Evolutionary conservation across 2,329 filamentous ascomycete species (phyloP), one percentile per base, ranked within the genome.

Genomic region (Hymenoscyphus infarciens): DNA sequence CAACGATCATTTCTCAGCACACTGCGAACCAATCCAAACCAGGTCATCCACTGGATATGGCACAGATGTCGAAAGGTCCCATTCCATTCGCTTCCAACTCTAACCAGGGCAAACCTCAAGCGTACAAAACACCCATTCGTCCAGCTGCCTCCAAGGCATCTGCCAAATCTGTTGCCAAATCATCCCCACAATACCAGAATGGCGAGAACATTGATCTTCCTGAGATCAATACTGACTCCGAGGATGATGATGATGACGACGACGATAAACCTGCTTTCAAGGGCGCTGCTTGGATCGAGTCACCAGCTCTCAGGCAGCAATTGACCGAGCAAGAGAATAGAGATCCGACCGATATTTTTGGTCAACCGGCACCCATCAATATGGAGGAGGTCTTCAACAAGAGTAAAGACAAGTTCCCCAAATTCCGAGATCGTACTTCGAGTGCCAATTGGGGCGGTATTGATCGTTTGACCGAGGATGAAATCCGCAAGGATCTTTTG

Each of bases 381-480:
- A 95, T 99, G 88, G 96, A 99, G 72, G 93, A 98, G 74, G 92
- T 97, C 35, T 99, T 99, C 77, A 89, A 84, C 76, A 91, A 92
- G 75, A 93, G 90, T 76, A 92, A 92, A 75, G 92, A 94, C 61
- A 81, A 89, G 67, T 87, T 90, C 75, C 90, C 91, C 80, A 91
- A 92, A 73, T 98, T 97, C 82, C 86, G 96, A 19, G 88, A 91
- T 59, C 85, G 95, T 61, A 97, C 94, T 5, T 96, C 91, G 70
- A 97, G 92, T 76, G 96, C 96, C 39, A 96, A 97, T 78, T 99
- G 95, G 95, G 88, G 85, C 72, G 84, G 91, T 61, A 81, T 88
- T 2, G 96, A 99, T 75, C 78, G 82, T 60, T 81, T 99, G 69
- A 97, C 93, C 0, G 89, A 93, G 68, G 93, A 96, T 63, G 93